Conservation (phyloP, 2,329 filamentous ascomycete species). For the Exophiala sp. region DNA sequence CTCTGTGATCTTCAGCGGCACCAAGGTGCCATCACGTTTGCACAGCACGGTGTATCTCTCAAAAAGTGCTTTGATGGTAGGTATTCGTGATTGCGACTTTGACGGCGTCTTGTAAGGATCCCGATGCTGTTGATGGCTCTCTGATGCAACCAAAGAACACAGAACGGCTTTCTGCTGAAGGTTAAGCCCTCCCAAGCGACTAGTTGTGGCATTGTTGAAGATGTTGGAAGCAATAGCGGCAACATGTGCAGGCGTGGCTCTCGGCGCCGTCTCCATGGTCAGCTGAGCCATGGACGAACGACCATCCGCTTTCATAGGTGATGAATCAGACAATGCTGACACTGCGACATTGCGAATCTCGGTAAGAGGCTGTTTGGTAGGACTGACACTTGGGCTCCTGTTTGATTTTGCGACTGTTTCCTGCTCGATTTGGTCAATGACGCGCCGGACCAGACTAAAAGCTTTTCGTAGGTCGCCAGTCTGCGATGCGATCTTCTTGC, state of each 20-base stretch:
- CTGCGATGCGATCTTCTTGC: constrained; percentile 90
- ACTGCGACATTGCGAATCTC: constrained; percentile 66
- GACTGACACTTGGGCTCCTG: constrained; percentile 55
- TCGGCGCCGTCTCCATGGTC: constrained; percentile 75
- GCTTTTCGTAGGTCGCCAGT: constrained; percentile 92
- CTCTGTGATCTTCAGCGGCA: constrained; percentile 84
- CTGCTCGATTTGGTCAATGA: constrained; percentile 81
- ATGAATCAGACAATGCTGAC: constrained; percentile 41
- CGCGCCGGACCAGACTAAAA: constrained; percentile 87
- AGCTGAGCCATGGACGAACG: constrained; percentile 55
- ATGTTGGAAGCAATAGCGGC: constrained; percentile 86
- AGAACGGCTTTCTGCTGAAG: constrained; percentile 94
- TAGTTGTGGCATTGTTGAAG: constrained; percentile 82
- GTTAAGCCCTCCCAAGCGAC: constrained; percentile 82
- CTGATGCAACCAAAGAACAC: constrained; percentile 82
- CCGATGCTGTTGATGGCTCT: constrained; percentile 55
- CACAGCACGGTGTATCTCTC: constrained; percentile 80
- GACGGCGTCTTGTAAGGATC: constrained; percentile 54
- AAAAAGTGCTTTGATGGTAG: constrained; percentile 79
- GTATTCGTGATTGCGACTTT: constrained; percentile 59
- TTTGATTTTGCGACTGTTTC: constrained; percentile 70
- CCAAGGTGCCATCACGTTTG: constrained; percentile 71
- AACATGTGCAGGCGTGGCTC: constrained; percentile 84
- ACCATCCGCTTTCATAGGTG: constrained; percentile 37
- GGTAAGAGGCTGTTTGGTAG: constrained; percentile 71